These are phyloP conservation scores for Clitoria ternatea DNA, from an alignment of 306 rosid genomes.

Conservation along the genomic window DNA sequence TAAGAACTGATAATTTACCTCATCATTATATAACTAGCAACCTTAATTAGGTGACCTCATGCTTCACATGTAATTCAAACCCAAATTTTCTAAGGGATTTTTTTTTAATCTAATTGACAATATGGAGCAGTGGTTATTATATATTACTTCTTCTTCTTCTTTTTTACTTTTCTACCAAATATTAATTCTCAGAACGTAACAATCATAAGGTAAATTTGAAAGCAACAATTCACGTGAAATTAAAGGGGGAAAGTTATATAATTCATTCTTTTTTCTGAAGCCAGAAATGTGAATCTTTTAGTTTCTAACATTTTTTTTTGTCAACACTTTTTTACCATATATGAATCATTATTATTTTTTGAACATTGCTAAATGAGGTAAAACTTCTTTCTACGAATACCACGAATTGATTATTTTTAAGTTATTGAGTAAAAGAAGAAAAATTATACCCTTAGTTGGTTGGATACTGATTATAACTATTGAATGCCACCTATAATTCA, in stretches of 20 bases:
- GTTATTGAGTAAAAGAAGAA: no score
- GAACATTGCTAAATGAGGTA: no score
- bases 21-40: background rate
- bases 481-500: no score
- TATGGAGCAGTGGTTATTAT: background rate
- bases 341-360: background rate
- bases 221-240: background rate
- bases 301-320: background rate
- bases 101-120: background rate
- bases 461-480: no score
- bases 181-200: background rate
- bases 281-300: background rate
- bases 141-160: background rate
- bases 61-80: constrained; percentile 1
- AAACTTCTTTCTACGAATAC: no score
- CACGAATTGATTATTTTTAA: no score
- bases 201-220: background rate
- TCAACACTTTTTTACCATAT: background rate
- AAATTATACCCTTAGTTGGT: no score
- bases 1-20: background rate
- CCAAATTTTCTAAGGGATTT: background rate
- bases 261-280: background rate
- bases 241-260: background rate
- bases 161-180: background rate
- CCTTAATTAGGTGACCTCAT: constrained; percentile 17